Evolutionary conservation across 1,284 basidiomycete species (phyloP), one percentile per base, ranked within the genome.

Genomic region (Papiliotrema laurentii): DNA sequence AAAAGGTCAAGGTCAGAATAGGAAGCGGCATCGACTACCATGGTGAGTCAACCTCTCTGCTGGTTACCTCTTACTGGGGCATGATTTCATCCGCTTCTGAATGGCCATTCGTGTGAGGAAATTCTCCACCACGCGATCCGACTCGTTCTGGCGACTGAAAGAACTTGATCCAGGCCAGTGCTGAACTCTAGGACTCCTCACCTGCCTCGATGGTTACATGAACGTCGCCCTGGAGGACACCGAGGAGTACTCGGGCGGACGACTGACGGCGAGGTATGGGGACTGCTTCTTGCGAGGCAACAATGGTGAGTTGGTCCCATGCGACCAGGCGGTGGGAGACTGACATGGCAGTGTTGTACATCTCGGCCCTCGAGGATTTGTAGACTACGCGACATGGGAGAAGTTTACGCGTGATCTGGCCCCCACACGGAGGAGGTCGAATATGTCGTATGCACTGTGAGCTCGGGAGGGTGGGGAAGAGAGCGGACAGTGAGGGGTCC

Each of bases 221-320:
- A 98, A 98, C 76, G 97, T 98, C 49, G 94, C 92, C 4, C 77
- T 98, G 40, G 94, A 98, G 75, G 86, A 97, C 70, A 97, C 93
- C 1, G 88, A 93, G 72, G 94, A 98, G 75, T 85, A 89, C 72
- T 89, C 96, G 13, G 86, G 88, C 60, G 93, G 92, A 10, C 71
- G 77, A 28, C 80, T 87, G 47, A 93, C 89, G 34, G 94, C 92
- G 68, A 80, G 80, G 54, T 97, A 93, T 63, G 92, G 93, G 1
- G 92, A 97, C 73, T 86, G 92, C 26, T 97, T 97, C 74, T 88
- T 97, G 59, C 79, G 94, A 48, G 94, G 94, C 28, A 97, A 97
- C 75, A 97, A 97, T 73, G 94, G 94, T 94, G 58, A 54, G 84
- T 77, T 1, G 25, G 3, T 9, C 26, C 4, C 30, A 7, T 42